Conservation (phyloP, 2,329 filamentous ascomycete genomes). For the Penicillium aurantiogriseum region DNA sequence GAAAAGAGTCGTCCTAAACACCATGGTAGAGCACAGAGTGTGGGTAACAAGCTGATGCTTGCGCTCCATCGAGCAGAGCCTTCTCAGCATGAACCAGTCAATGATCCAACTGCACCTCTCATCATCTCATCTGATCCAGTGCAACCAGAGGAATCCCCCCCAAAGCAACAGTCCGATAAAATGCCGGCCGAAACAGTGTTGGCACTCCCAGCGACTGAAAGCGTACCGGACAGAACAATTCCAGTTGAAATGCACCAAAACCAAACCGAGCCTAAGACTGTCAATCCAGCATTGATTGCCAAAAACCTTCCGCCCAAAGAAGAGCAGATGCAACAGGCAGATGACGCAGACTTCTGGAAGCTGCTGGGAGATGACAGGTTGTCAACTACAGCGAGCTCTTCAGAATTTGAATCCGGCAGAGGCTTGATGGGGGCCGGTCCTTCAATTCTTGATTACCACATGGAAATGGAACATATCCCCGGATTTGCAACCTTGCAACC, state of each 20-base stretch:
- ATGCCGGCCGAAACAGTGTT: background rate
- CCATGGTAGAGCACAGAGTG: conserved; percentile 3
- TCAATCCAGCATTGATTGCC: background rate
- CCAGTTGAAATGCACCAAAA: background rate
- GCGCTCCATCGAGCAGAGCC: background rate
- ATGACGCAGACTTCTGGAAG: background rate
- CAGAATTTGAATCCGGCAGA: background rate
- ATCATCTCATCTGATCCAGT: conserved; percentile 5
- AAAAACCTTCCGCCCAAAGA: background rate
- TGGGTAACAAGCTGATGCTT: conserved; percentile 8
- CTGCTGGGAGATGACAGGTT: background rate
- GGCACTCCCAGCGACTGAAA: background rate
- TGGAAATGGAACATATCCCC: conserved; percentile 8
- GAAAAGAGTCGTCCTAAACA: background rate
- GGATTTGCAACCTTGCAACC: conserved; percentile 9
- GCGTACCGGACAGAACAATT: background rate
- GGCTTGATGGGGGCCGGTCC: background rate
- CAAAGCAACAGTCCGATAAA: background rate
- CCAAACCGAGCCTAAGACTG: background rate
- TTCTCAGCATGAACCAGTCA: background rate
- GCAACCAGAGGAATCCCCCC: background rate
- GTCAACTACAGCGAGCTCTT: background rate
- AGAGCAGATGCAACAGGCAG: background rate
- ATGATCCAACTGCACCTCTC: background rate
- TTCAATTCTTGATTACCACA: conserved; percentile 10